Evolutionary conservation across 495 filamentous ascomycete species (phyloP), one percentile per base, ranked within the genome.

Genomic region (Penicillium coprophilum): DNA sequence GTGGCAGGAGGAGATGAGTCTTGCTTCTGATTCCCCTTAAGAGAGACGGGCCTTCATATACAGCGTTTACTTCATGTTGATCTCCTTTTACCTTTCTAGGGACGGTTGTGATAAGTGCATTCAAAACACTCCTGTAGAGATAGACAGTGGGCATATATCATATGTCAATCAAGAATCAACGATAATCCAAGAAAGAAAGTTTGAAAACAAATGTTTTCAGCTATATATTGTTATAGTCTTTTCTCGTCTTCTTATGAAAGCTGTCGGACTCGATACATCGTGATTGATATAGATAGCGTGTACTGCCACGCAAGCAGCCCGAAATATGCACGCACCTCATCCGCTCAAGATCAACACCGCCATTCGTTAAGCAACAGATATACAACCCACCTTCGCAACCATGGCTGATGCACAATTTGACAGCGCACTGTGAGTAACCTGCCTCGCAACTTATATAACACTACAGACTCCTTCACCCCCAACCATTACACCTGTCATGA

Each of bases 1-100:
- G 89, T 95, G 88, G 87, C 73, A 71, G 50, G 85, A 91, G 56
- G 89, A 92, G 71, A 72, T 76, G 62, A 31, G 24, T 32, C 23
- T 41, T 2, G n/a, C 12, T 15, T 52, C 50, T 52, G 15, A 24
- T 43, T 30, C 15, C 20, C 19, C 15, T n/a, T 39, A 6, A 40
- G 9, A 11, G 7, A 38, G 11, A 7, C n/a, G n/a, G n/a, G n/a
- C 0, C 9, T 24, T 3, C 24, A 24, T 17, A 7, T 23, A 27
- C 27, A 27, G 1, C 3, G n/a, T 17, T 24, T n/a, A 46, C 34
- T 38, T 9, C 2, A 11, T 44, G 2, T 23, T 23, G 4, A 38
- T n/a, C 17, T 17, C 2, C 9, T 38, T 38, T 38, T 38, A 38
- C 7, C n/a, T 7, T 38, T 2, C 0, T 7, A 13, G 13, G n/a